phyloP scores from a whole-genome alignment of 1,139 yeast genomes.

The Sugiyamaella neomexicana region DNA sequence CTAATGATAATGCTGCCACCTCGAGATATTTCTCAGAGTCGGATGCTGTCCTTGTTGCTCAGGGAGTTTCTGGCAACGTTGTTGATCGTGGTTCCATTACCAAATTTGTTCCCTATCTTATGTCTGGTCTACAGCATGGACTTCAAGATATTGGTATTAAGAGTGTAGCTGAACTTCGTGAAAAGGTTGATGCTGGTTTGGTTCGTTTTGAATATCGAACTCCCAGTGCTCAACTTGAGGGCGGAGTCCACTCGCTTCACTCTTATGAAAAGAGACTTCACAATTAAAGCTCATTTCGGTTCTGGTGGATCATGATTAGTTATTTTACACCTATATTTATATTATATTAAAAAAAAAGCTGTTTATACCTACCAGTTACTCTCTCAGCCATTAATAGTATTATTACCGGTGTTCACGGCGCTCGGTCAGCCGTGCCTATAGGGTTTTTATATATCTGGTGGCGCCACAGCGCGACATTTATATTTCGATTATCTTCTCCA shows the following conservation, averaged over 20 bases:
- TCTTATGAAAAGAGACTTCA: slow-evolving; percentile 97
- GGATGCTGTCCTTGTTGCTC: slow-evolving; percentile 95
- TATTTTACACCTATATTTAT: slow-evolving; percentile 6
- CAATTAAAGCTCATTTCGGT: slow-evolving; percentile 49
- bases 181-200: slow-evolving; percentile 61
- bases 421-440: too few species aligned
- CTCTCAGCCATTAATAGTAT: too few species aligned
- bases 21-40: slow-evolving; percentile 97
- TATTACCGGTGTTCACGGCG: too few species aligned
- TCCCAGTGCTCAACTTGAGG: slow-evolving; percentile 97
- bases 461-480: too few species aligned
- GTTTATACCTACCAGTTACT: too few species aligned
- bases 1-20: slow-evolving; percentile 93
- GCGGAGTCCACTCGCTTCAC: slow-evolving; percentile 96
- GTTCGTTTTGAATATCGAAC: slow-evolving; percentile 97
- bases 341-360: background rate
- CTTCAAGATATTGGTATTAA: slow-evolving; percentile 94
- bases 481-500: too few species aligned
- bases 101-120: slow-evolving; percentile 91
- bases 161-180: slow-evolving; percentile 65
- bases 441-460: too few species aligned
- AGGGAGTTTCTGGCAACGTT: slow-evolving; percentile 98
- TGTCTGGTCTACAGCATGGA: slow-evolving; percentile 96
- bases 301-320: background rate
- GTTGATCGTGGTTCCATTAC: slow-evolving; percentile 94